Conservation (phyloP, 2,329 filamentous ascomycete species). For the Graphilbum sp. region DNA sequence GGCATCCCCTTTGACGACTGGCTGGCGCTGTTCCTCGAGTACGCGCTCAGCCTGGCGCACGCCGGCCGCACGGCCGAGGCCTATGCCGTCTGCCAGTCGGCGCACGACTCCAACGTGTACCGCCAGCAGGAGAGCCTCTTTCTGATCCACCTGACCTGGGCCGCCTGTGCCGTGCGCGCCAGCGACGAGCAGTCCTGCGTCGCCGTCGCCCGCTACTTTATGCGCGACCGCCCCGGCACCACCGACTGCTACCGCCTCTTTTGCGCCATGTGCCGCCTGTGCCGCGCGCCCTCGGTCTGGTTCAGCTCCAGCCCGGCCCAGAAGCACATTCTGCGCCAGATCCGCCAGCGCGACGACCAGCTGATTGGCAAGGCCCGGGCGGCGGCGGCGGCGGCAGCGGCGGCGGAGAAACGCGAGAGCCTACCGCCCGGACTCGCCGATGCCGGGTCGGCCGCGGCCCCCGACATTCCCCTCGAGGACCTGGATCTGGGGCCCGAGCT, state of each 20-base stretch:
- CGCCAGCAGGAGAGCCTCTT: conserved; percentile 44
- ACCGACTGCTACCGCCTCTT: conserved; percentile 77
- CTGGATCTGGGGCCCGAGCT: not conserved
- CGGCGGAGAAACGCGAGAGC: conserved; percentile 11
- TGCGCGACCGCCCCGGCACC: conserved; percentile 64
- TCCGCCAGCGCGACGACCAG: conserved; percentile 70
- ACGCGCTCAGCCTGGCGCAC: conserved; percentile 60
- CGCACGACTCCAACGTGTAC: conserved; percentile 69
- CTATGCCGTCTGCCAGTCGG: conserved; percentile 66
- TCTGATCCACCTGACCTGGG: conserved; percentile 61
- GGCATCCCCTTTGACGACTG: conserved; percentile 70
- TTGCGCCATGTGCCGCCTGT: conserved; percentile 58
- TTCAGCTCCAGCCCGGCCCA: conserved; percentile 71
- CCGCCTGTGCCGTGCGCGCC: conserved; percentile 66
- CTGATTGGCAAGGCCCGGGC: conserved; percentile 72
- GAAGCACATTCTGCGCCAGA: conserved; percentile 81
- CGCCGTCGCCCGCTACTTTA: conserved; percentile 63
- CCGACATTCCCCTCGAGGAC: too few relatives aligned
- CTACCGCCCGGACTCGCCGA: conserved; percentile 2
- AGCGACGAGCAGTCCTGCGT: conserved; percentile 64
- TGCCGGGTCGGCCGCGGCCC: not conserved
- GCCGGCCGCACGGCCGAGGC: conserved; percentile 51
- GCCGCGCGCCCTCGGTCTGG: conserved; percentile 51
- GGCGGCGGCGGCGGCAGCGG: conserved; percentile 51
- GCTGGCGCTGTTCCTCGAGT: conserved; percentile 82